Evolutionary conservation across 192 early-diverging fungal genomes (phyloP), one percentile per base, ranked within the genome.

Genomic region (Chytriomyces sp.): DNA sequence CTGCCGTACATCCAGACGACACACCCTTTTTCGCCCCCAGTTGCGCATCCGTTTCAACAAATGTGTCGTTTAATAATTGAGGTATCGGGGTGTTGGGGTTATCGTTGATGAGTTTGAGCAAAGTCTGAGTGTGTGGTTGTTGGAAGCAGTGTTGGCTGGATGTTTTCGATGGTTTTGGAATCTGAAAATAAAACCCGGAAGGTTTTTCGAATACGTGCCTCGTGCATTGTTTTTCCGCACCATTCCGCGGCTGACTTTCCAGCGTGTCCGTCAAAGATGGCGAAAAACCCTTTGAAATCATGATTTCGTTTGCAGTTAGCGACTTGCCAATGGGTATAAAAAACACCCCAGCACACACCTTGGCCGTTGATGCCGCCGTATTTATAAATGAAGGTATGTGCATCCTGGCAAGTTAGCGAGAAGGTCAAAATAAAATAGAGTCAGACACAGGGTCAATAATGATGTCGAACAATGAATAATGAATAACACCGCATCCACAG

Each of bases 201-300:
- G 35, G 35, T 35, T 35, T 35, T 35, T 35, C 35, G 63, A 45
- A 64, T 35, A 73, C 76, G 67, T 86, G 93, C 93, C 86, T 87
- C 88, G 77, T 92, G 94, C 74, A 97, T 88, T 85, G 94, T 89
- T 20, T 87, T 87, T 28, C 97, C 97, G 83, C 96, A 98, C 94
- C 93, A 98, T 64, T 97, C 95, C 13, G 97, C 97, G 6, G 96
- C 95, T 60, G 91, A 86, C 79, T 93, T 94, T 16, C 97, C 97
- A 3, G 97, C 97, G 81, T 99, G 97, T 35, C 97, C 97, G 77
- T 99, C 97, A 82, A 93, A 99, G 57, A 99, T 91, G 28, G 95
- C 95, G 89, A 98, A 96, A 71, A 94, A 95, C 7, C 92, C 86
- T 87, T 53, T 47, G 35, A 20, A 23, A 46, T 20, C 13, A 45